Conservation (phyloP, 257 asterid genomes). For the Eucommia ulmoides region DNA sequence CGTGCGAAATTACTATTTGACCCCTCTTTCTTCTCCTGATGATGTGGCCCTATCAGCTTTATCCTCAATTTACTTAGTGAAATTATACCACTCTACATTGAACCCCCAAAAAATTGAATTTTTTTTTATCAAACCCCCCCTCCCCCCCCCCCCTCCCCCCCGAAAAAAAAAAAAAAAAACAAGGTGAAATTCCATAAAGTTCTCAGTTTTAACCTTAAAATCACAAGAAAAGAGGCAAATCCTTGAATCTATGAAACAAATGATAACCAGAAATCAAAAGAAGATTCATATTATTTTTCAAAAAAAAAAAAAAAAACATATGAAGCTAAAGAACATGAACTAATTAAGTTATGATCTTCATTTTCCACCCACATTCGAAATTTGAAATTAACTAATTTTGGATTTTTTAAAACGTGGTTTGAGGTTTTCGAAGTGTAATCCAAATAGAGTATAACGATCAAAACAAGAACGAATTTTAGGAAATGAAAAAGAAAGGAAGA, state of each 20-base stretch:
- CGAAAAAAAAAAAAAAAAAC: too few relatives aligned
- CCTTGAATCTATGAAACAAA: background rate
- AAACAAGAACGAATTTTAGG: background rate
- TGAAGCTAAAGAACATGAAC: background rate
- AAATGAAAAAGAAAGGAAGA: background rate
- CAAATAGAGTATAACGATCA: background rate
- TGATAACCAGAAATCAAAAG: background rate
- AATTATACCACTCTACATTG: constrained; percentile 57
- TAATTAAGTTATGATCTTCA: too few relatives aligned
- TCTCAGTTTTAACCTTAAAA: background rate
- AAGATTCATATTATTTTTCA: background rate
- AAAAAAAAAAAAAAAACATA: background rate
- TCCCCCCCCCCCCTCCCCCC: too few relatives aligned
- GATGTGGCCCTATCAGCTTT: constrained; percentile 56
- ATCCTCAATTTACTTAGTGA: constrained; percentile 91
- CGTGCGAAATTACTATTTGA: constrained; percentile 78
- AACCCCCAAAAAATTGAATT: background rate
- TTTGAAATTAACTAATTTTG: too few relatives aligned
- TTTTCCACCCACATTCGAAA: too few relatives aligned
- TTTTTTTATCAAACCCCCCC: background rate
- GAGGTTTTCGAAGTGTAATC: background rate
- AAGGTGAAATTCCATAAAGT: background rate
- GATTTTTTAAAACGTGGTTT: background rate
- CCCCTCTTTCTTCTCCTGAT: constrained; percentile 65
- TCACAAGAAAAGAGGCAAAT: background rate